Percentiles rank a stretch among this genome's conserved stretches.
phyloP scores from a whole-genome alignment of 768 basidiomycete species.

The Kwoniella newhampshirensis region DNA sequence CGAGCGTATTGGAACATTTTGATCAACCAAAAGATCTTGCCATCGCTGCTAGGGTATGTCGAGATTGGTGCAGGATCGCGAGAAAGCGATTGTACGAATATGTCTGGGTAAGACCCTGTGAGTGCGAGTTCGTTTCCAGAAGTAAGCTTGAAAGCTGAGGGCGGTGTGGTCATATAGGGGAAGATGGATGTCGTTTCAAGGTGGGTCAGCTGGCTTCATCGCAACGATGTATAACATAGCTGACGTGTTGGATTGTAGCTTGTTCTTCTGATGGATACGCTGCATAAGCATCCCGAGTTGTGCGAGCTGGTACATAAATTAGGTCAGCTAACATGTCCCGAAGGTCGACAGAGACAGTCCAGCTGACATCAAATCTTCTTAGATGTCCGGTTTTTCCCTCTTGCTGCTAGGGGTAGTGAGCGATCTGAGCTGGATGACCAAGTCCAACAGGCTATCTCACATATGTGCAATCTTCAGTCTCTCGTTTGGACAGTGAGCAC shows the following conservation, averaged over 20 bases:
- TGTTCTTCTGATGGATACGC: constrained; percentile 33
- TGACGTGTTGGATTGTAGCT: constrained; percentile 26
- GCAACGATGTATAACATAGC: not conserved
- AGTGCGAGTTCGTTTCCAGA: constrained; percentile 1
- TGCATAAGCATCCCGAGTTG: constrained; percentile 27
- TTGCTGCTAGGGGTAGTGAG: constrained; percentile 27
- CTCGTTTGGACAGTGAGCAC: constrained; percentile 42
- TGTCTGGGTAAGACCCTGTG: constrained; percentile 46
- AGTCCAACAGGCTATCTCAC: constrained; percentile 27
- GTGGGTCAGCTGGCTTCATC: constrained; percentile 11
- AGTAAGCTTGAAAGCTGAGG: constrained; percentile 1
- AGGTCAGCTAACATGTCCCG: constrained; percentile 28
- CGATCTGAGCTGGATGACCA: constrained; percentile 40
- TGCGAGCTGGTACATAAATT: constrained; percentile 35
- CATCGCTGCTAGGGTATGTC: constrained; percentile 28
- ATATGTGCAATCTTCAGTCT: constrained; percentile 35
- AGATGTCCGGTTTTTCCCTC: constrained; percentile 46
- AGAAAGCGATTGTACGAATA: constrained; percentile 35
- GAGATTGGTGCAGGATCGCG: constrained; percentile 26
- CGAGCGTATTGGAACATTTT: constrained; percentile 32
- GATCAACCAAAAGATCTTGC: constrained; percentile 42
- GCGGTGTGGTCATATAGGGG: constrained; percentile 21
- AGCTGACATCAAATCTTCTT: not conserved
- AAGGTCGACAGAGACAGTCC: not conserved
- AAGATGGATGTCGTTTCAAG: constrained; percentile 37